Evolutionary conservation across 163 green algal genomes (phyloP).

Genomic region (Chloroidium sp.): DNA sequence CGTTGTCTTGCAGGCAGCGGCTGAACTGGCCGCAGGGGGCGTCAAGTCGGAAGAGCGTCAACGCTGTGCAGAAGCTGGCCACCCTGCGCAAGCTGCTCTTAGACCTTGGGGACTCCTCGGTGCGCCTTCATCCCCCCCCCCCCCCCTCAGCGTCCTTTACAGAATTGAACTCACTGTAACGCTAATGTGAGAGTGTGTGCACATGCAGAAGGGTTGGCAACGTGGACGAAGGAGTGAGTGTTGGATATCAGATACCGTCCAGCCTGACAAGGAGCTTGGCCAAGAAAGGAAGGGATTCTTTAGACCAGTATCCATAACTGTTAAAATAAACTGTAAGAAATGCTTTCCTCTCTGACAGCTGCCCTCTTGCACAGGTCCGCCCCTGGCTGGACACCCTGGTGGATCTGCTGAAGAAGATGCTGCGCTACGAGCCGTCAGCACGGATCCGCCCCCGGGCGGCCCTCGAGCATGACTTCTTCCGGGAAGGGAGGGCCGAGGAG

Average conservation of each 20-base stretch:
- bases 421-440: conserved; percentile 30
- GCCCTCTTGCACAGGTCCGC: conserved; percentile 5
- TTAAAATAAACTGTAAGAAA: not conserved
- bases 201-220: no score
- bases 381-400: conserved; percentile 13
- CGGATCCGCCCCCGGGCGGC: conserved; percentile 33
- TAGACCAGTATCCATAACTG: not conserved
- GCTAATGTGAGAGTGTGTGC: no score
- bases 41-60: conserved; percentile 52
- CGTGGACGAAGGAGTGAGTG: no score
- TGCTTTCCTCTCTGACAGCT: not conserved
- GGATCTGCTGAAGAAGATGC: conserved; percentile 30
- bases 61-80: conserved; percentile 50
- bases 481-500: not conserved
- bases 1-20: conserved; percentile 10
- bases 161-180: no score
- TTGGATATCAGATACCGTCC: not conserved
- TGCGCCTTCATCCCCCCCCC: not conserved
- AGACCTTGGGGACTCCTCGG: conserved; percentile 8
- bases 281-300: not conserved
- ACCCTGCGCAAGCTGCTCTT: conserved; percentile 35
- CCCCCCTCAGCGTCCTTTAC: not conserved
- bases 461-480: conserved; percentile 47
- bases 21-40: conserved; percentile 74
- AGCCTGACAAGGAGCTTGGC: not conserved